Evolutionary conservation across 129 eudicot species (phyloP), one percentile per base, ranked within the genome.

Genomic region (Flaveria bidentis): DNA sequence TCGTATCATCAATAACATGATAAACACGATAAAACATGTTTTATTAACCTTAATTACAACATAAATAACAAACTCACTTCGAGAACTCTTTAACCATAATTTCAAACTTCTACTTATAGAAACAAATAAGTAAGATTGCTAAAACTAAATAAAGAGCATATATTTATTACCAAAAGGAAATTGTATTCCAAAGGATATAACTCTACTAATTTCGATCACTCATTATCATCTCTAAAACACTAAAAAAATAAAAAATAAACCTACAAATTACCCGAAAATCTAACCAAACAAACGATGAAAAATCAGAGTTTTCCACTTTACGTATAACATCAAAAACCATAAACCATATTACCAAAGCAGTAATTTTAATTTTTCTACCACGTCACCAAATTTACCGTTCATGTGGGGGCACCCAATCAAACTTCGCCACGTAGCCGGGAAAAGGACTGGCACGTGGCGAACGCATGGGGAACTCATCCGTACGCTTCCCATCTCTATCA

Each of bases 401-500:
- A 53, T 30, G 75, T 26, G 84, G 75, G 0, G 84, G 79, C 2
- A 70, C 77, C 84, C 79, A 80, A 80, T 73, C 75, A 73, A 53
- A 80, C 64, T 73, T 80, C 0, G 85, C 22, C 75, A 46, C 82
- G 56, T 75, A 67, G 58, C 78, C 55, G 13, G 79, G 85, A n/a
- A 82, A 15, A 2, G 92, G 89, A 33, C 92, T 82, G 0, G 82
- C 82, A 8, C 89, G 85, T 42, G 92, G 92, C 9, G 92, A 87
- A n/a, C 76, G 79, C 77, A 75, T 53, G 18, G 89, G 92, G n/a
- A 72, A 36, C 57, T 87, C 87, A 5, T 73, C 47, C 16, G 81
- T 50, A 8, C 76, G 82, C 39, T 83, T 87, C 0, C 92, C 92
- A 1, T 85, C 81, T 67, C 66, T 36, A 58, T 87, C 89, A 45